A percentile compares a stretch with the other conserved stretches of the same genome.
Conservation (phyloP, 257 asterid species). For the Nicotiana benthamiana region DNA sequence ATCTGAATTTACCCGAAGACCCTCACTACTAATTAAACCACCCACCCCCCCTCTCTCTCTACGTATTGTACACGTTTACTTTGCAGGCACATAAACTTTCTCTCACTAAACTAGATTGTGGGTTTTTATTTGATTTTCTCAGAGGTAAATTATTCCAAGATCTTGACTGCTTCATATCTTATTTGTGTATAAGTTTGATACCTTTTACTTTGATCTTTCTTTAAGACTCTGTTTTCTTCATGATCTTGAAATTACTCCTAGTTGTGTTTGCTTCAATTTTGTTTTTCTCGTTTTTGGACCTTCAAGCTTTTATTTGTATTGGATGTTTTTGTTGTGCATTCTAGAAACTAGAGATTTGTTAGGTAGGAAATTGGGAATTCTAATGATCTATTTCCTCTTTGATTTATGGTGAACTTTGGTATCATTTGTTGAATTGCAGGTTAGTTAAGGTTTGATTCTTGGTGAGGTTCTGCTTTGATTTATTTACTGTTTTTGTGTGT, state of each 20-base stretch:
- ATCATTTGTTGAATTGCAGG: slow-evolving; percentile 13
- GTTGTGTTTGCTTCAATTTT: slow-evolving; percentile 22
- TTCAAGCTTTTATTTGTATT: slow-evolving; percentile 17
- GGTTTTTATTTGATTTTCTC: not conserved
- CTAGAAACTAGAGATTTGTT: slow-evolving; percentile 4
- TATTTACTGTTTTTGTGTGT: not conserved
- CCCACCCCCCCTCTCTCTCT: not conserved
- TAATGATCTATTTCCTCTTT: not conserved
- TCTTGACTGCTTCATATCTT: slow-evolving; percentile 12
- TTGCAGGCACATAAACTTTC: not conserved
- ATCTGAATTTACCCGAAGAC: not conserved
- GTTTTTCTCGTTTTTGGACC: slow-evolving; percentile 21
- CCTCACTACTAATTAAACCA: not conserved
- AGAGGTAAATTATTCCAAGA: slow-evolving; percentile 24
- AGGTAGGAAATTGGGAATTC: not conserved
- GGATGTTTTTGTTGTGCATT: slow-evolving; percentile 23
- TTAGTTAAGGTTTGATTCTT: slow-evolving; percentile 10
- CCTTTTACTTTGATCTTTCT: slow-evolving; percentile 24
- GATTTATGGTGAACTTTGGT: not conserved
- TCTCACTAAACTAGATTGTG: slow-evolving; percentile 9
- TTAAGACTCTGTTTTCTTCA: slow-evolving; percentile 11
- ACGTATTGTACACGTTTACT: not conserved
- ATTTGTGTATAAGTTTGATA: slow-evolving; percentile 14
- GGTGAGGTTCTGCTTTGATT: slow-evolving; percentile 1
- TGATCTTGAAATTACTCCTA: slow-evolving; percentile 34